Base-by-base conservation (phyloP, 2,329 filamentous ascomycete species). In the Paraphoma chrysanthemicola region DNA sequence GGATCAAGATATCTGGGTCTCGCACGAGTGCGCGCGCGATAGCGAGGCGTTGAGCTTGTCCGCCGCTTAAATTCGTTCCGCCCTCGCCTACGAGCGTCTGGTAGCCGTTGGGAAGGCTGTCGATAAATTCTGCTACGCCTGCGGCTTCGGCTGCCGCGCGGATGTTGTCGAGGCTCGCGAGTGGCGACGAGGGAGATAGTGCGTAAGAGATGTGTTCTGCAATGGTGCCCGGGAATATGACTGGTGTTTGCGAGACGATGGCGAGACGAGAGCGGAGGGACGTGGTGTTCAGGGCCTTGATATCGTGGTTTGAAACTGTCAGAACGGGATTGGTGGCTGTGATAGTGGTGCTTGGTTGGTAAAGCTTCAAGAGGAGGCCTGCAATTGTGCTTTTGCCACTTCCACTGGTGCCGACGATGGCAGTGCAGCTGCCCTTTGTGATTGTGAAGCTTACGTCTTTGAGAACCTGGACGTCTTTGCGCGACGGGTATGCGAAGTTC, bases 361-460 rank as follows among this genome's bases (percentile, higher is more conserved):
- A 92, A 0, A 97, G 81, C 1, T 89, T 86, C 4, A 96, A 78
- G 0, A 98, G 80, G 0, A 98, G 79, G 0, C 90, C 86, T 0
- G 90, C 84, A 36, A 97, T 82, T 0, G 94, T 97, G 12, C 90
- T 93, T 78, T 99, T 98, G 1, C 95, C 94, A n/a, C 90, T 91
- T 0, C 95, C 94, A 0, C 93, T 97, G 0, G 85, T 79, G 1
- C 94, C 93, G 2, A 96, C 92, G 17, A 98, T 86, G 2, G 91
- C 92, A 0, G 88, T 88, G 63, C 86, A 90, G 4, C 85, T 86
- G 18, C 88, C 87, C 0, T 83, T 75, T 1, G 81, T 71, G 49
- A 97, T 85, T 0, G 77, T 79, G 7, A 97, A 79, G n/a, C 82
- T 87, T n/a, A 96, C 73, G 18, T 85, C 79, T 9, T 81, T 80